Base-by-base conservation (phyloP, 768 basidiomycete species). In the Lactifluus rugatus region DNA sequence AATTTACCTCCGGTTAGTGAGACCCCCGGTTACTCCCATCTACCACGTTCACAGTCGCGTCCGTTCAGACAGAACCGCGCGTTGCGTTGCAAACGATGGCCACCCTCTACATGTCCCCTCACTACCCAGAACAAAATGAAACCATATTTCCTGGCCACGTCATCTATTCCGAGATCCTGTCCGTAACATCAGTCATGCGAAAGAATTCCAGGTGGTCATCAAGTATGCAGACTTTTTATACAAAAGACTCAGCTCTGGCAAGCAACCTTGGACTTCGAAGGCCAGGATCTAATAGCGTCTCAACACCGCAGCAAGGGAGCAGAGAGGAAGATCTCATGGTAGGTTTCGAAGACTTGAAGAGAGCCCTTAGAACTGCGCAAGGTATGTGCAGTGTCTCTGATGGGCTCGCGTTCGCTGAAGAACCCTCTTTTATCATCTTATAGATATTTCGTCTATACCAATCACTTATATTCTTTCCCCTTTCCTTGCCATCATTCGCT, bases 151-250 rank as follows among this genome's bases (percentile, higher is more conserved):
- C 75, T 48, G 84, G 84, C 58, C 87, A 93, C 78, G 80, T 96
- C 44, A 71, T 98, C 34, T 82, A 89, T 61, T 87, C 93, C 44
- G 93, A 98, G 76, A 88, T 97, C 60, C 79, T 93, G 51, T 78
- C 89, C 17, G 90, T 98, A 64, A 96, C 93, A 36, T 88, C 90
- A 2, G 80, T 83, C 19, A 98, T 99, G 94, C 89, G 95, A 70
- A 92, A 93, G 76, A 98, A 98, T 73, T 93, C 94, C 47, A 83
- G 96, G 45, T 97, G 95, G 95, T 88, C 94, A 17, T 83, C 88
- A 13, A 80, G 81, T 46, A 80, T 78, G 53, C 81, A 83, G 66
- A 80, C 80, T 25, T 76, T 82, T 66, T 76, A 66, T 44, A 73
- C 80, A 50, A 77, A 81, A 62, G 86, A 86, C 66, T 80, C 84